phyloP scores from a whole-genome alignment of 2,329 filamentous ascomycete genomes.

The Beauveria sp. region DNA sequence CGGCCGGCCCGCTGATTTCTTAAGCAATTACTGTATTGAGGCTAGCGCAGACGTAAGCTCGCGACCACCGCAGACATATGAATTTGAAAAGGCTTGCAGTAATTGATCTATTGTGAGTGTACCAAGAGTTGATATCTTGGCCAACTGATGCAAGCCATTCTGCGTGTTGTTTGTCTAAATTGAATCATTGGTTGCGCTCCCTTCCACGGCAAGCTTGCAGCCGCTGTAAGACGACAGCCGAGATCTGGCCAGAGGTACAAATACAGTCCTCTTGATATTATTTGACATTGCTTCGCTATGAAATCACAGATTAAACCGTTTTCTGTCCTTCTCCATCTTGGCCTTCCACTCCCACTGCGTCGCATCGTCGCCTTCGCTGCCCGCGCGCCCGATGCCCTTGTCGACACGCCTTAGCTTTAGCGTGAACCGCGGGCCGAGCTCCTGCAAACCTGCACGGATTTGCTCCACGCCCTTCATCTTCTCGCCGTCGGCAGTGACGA shows the following conservation, averaged over 20 bases:
- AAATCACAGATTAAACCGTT: constrained; percentile 77
- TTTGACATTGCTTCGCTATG: neutral
- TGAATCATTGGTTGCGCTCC: neutral
- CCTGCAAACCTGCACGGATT: constrained; percentile 81
- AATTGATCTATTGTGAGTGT: no score
- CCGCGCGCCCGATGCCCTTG: constrained; percentile 69
- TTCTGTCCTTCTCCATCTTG: constrained; percentile 88
- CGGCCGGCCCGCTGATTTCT: constrained; percentile 6
- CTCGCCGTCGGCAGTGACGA: constrained; percentile 74
- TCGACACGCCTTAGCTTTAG: constrained; percentile 87
- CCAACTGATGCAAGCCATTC: no score
- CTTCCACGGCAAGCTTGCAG: neutral
- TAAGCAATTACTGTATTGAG: neutral
- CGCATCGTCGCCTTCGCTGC: constrained; percentile 62
- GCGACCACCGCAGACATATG: no score
- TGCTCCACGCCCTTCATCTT: constrained; percentile 77
- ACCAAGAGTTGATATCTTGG: no score
- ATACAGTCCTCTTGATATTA: neutral
- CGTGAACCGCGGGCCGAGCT: constrained; percentile 67
- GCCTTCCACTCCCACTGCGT: constrained; percentile 97
- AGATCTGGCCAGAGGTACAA: neutral
- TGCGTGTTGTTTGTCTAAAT: neutral
- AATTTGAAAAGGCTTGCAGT: no score
- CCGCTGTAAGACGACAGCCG: neutral
- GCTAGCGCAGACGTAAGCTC: neutral